Evolutionary conservation across 23 red algal species (phyloP).

Genomic region (Gracilaria caudata): DNA sequence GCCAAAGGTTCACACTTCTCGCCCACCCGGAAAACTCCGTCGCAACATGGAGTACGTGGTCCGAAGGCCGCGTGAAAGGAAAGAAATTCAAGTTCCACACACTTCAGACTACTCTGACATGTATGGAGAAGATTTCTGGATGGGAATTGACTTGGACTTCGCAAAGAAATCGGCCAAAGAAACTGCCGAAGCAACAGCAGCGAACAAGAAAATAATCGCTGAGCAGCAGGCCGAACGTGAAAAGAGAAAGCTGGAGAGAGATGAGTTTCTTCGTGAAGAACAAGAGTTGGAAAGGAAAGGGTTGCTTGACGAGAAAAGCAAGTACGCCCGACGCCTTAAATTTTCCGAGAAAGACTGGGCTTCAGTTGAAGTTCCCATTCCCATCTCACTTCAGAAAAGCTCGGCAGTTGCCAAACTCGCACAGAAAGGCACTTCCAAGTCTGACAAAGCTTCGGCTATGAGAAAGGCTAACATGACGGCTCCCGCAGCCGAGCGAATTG

Average conservation of each 20-base stretch:
- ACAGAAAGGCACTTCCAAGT: not conserved
- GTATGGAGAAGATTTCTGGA: conserved; percentile 24
- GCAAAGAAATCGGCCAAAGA: conserved; percentile 22
- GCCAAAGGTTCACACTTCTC: not conserved
- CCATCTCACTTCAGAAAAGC: not conserved
- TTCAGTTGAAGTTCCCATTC: conserved; percentile 19
- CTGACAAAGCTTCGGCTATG: not conserved
- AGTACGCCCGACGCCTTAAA: not conserved
- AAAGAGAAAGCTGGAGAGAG: not conserved
- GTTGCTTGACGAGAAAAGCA: not conserved
- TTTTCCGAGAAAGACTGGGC: conserved; percentile 10
- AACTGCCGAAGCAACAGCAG: not conserved
- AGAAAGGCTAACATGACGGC: not conserved
- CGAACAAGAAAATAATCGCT: not conserved
- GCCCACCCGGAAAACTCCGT: too few relatives aligned
- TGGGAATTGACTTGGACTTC: conserved; percentile 19
- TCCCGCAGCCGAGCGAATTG: not conserved
- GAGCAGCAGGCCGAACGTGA: not conserved
- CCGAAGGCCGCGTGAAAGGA: not conserved
- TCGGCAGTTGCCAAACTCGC: not conserved
- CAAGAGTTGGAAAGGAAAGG: not conserved
- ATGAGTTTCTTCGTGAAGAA: conserved; percentile 4
- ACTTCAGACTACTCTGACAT: conserved; percentile 39
- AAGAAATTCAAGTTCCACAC: conserved; percentile 31
- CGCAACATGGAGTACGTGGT: conserved; percentile 37